These are phyloP conservation scores for Boletus sp. DNA, from an alignment of 1,284 basidiomycete species.

Conservation along the genomic window DNA sequence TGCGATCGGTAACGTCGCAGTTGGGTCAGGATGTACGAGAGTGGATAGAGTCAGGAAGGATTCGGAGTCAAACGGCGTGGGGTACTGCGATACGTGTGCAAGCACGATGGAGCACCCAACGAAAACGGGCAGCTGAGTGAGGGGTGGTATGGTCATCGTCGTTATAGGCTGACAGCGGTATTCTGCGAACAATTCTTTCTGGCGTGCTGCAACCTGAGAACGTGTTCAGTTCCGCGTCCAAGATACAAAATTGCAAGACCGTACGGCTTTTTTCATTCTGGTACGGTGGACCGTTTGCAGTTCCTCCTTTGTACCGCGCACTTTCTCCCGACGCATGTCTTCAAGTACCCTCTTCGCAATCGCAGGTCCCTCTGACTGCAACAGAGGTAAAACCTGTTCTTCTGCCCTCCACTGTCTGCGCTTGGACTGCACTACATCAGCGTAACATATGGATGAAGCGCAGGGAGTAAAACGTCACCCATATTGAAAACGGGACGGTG, in stretches of 20 bases:
- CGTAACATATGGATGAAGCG: slow-evolving; percentile 7
- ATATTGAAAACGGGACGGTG: slow-evolving; percentile 75
- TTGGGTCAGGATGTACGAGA: slow-evolving; percentile 67
- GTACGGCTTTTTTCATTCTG: slow-evolving; percentile 45
- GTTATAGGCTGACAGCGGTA: slow-evolving; percentile 56
- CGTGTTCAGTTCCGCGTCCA: slow-evolving; percentile 5
- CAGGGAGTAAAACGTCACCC: slow-evolving; percentile 51
- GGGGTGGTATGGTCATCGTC: slow-evolving; percentile 59
- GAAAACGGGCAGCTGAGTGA: slow-evolving; percentile 73
- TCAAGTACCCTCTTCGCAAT: slow-evolving; percentile 51
- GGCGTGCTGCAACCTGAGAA: slow-evolving; percentile 50
- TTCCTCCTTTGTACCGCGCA: slow-evolving; percentile 52
- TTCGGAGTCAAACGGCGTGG: slow-evolving; percentile 68
- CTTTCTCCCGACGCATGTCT: slow-evolving; percentile 55
- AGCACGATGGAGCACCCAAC: slow-evolving; percentile 60
- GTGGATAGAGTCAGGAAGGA: slow-evolving; percentile 70
- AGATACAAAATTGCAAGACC: not conserved
- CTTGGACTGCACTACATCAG: slow-evolving; percentile 47
- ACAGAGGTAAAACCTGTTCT: slow-evolving; percentile 64
- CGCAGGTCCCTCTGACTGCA: slow-evolving; percentile 51
- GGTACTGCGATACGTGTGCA: slow-evolving; percentile 50
- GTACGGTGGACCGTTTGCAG: slow-evolving; percentile 47
- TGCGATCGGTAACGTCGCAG: slow-evolving; percentile 62
- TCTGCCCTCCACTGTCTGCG: slow-evolving; percentile 61
- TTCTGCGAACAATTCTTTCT: slow-evolving; percentile 54